Percentiles rank a stretch among this genome's conserved stretches.
These are phyloP conservation scores for Posidonia australis DNA, from an alignment of 106 monocot genomes.

Conservation along the genomic window DNA sequence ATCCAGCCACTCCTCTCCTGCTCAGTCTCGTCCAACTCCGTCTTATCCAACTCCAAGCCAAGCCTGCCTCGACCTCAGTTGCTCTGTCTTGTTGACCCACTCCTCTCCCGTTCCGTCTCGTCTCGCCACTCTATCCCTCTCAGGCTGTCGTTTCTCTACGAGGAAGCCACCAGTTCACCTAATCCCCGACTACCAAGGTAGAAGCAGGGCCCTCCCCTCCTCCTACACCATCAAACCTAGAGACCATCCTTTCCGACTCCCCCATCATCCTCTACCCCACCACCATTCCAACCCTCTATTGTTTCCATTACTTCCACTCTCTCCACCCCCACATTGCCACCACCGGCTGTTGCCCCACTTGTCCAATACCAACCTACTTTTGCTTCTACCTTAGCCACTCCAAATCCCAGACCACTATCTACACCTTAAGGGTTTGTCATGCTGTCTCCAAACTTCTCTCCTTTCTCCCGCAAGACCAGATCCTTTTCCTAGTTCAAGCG, in stretches of 20 bases:
- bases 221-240: constrained; percentile 32
- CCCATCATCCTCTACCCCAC: constrained; percentile 72
- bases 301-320: constrained; percentile 41
- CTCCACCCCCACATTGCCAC: not conserved
- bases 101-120: no score
- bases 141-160: no score
- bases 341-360: not conserved
- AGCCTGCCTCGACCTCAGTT: no score
- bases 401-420: constrained; percentile 17
- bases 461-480: constrained; percentile 2
- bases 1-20: no score
- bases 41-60: no score
- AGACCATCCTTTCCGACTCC: constrained; percentile 54
- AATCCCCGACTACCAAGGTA: no score
- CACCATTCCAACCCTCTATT: constrained; percentile 17
- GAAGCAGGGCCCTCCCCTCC: constrained; percentile 50
- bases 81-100: no score
- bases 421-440: constrained; percentile 13
- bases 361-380: constrained; percentile 7
- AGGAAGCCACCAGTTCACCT: constrained; percentile 12
- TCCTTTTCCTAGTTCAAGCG: constrained; percentile 48
- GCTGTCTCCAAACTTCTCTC: constrained; percentile 7
- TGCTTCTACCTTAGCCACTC: constrained; percentile 11
- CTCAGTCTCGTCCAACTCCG: no score
- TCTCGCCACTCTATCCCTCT: no score